Evolutionary conservation across 1,284 basidiomycete species (phyloP), one percentile per base, ranked within the genome.

Genomic region (Pseudozyma thailandica): DNA sequence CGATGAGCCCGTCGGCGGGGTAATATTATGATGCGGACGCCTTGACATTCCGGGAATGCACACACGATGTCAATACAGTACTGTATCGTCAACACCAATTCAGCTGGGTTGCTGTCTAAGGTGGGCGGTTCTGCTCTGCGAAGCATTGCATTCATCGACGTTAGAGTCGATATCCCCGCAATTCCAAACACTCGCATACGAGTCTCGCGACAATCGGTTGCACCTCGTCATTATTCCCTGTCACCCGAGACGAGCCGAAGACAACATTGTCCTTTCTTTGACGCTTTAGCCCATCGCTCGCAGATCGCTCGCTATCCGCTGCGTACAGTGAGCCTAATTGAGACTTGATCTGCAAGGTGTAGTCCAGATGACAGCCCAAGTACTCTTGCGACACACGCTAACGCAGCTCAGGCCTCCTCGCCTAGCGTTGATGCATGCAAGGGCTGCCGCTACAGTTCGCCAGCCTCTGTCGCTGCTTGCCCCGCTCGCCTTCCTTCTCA

Each of bases 401-500:
- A 48, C 26, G 48, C 59, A 48, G 43, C 23, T 31, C 26, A 21
- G 6, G 33, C 38, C 41, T 51, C 55, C 62, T 58, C 55, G 55
- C 62, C 55, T 65, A 50, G 35, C 45, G 26, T 48, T 44, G 44
- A 48, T 50, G 50, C 50, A 58, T 65, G 62, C 62, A 65, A 59
- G 55, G 45, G 45, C 39, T 47, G 23, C 39, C 45, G 6, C 15
- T 30, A 25, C 13, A 18, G 16, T 37, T 43, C 35, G 27, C 9
- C 20, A 8, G 9, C n/a, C 16, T 18, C 39, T 16, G 16, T 18
- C 15, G 7, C 20, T 18, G 18, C n/a, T 20, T 28, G n/a, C 25
- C 37, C 25, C 18, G 43, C 31, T 31, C 33, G 9, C n/a, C 23
- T 20, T 38, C 25, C 9, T 23, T 18, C 12, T 41, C 5, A 12